Base-by-base conservation (phyloP, 164 flowering plant species). In the Brasenia schreberi region DNA sequence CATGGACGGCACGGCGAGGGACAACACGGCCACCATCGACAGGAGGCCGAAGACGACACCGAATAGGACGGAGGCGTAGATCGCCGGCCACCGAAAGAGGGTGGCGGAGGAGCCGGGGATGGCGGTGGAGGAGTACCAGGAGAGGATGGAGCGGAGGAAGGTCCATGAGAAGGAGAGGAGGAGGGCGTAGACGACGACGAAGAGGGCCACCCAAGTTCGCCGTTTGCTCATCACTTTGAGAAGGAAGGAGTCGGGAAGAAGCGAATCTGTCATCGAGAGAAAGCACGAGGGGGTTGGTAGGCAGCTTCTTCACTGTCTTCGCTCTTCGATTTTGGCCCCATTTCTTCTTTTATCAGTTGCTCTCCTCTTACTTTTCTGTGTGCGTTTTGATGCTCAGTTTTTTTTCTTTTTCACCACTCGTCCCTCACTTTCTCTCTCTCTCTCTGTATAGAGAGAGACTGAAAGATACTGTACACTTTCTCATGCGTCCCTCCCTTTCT, bases 341-440 rank as follows among this genome's bases (percentile, higher is more conserved):
- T 56, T 12, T 12, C 18, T 12, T 56, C 18, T n/a, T 56, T 56
- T 56, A n/a, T 56, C 4, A 1, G 60, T 56, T 0, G 18, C 60
- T n/a, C 60, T 12, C 60, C 18, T 12, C 60, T n/a, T 5, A 56
- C 60, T 3, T 56, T 56, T 56, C 18, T 33, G 39, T 33, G 4
- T 4, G 39, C 0, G 27, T 23, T 23, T 23, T 33, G 39, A 33
- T 33, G 39, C 39, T 33, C 39, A 33, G 39, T 2, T 33, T 33
- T 33, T 33, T 33, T 33, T 33, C 39, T 3, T 33, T 33, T 33
- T 67, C 62, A 72, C 74, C 7, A 80, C 86, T 14, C 88, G 94
- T 59, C 86, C 96, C 72, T 85, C 98, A 72, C 80, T 76, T 63
- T 80, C 75, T 66, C 77, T 83, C 18, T 82, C 95, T 18, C 19